These are phyloP conservation scores for Phlyctochytrium planicorne DNA, from an alignment of 192 early-diverging fungal genomes.

Conservation along the genomic window DNA sequence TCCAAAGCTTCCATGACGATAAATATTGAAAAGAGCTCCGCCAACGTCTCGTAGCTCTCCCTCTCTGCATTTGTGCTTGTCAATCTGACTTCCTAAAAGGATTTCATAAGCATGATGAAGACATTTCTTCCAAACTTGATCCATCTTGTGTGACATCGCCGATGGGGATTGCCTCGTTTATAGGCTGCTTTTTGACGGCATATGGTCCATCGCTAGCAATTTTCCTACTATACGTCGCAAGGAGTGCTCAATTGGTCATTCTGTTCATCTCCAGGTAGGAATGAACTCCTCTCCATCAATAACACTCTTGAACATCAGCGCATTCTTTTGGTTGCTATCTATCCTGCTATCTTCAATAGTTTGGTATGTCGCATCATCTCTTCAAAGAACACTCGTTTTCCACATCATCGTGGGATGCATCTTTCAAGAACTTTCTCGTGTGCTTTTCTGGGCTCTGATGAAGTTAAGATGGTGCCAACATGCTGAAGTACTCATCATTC, in stretches of 20 bases:
- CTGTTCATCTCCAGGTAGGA: too few species aligned
- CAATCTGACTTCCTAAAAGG: too few species aligned
- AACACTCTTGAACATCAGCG: too few species aligned
- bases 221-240: slow-evolving; percentile 68
- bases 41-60: slow-evolving; percentile 89
- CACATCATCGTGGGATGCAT: slow-evolving; percentile 60
- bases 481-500: not conserved
- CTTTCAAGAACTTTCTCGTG: slow-evolving; percentile 71
- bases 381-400: slow-evolving; percentile 39
- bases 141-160: too few species aligned
- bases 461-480: slow-evolving; percentile 37
- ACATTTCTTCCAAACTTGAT: too few species aligned
- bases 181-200: slow-evolving; percentile 70
- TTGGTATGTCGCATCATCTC: slow-evolving; percentile 57
- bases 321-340: slow-evolving; percentile 81
- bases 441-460: slow-evolving; percentile 57
- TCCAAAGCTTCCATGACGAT: slow-evolving; percentile 90
- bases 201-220: slow-evolving; percentile 73
- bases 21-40: slow-evolving; percentile 90
- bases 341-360: slow-evolving; percentile 69
- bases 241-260: slow-evolving; percentile 68
- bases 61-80: slow-evolving; percentile 61
- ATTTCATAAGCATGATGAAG: too few species aligned
- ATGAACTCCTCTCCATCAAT: too few species aligned
- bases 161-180: slow-evolving; percentile 49